Conservation (phyloP, 352 stramenopile species). For the Globisporangium viniferum region DNA sequence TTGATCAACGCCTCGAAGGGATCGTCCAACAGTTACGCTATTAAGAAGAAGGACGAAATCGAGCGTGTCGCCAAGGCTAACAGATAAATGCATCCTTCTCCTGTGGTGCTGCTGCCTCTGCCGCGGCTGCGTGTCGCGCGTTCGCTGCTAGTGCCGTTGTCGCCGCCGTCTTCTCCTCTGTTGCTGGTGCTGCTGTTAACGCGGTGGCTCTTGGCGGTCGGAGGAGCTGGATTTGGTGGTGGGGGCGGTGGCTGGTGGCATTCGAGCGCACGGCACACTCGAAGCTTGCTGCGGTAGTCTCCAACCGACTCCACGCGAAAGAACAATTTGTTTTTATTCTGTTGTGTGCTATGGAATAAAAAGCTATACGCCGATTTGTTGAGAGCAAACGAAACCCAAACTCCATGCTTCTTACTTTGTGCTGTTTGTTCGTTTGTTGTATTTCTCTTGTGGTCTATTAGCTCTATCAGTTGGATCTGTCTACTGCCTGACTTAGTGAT, state of each 20-base stretch:
- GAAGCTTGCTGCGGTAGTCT: slow-evolving; percentile 10
- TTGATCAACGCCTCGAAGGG: slow-evolving; percentile 99
- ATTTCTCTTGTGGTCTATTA: background rate
- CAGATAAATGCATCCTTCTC: slow-evolving; percentile 91
- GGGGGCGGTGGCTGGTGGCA: background rate
- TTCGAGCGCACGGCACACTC: background rate
- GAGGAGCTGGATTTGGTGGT: background rate
- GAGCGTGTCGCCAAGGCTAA: slow-evolving; percentile 99
- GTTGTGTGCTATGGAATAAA: slow-evolving; percentile 38
- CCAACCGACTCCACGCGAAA: slow-evolving; percentile 16
- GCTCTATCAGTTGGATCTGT: too few species aligned
- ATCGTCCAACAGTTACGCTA: slow-evolving; percentile 99
- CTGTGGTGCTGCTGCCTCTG: slow-evolving; percentile 2
- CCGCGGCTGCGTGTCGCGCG: background rate
- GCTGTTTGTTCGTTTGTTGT: slow-evolving; percentile 14
- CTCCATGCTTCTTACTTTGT: slow-evolving; percentile 2
- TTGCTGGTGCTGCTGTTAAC: slow-evolving; percentile 4
- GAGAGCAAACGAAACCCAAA: slow-evolving; percentile 47
- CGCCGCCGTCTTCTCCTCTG: background rate
- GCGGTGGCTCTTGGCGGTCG: background rate
- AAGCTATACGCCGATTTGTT: slow-evolving; percentile 84
- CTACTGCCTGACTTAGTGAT: too few species aligned
- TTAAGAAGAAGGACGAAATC: slow-evolving; percentile 99
- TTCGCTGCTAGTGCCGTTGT: background rate
- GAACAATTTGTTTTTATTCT: slow-evolving; percentile 32